Evolutionary conservation across 257 asterid genomes (phyloP).

Genomic region (Echites panduratus): DNA sequence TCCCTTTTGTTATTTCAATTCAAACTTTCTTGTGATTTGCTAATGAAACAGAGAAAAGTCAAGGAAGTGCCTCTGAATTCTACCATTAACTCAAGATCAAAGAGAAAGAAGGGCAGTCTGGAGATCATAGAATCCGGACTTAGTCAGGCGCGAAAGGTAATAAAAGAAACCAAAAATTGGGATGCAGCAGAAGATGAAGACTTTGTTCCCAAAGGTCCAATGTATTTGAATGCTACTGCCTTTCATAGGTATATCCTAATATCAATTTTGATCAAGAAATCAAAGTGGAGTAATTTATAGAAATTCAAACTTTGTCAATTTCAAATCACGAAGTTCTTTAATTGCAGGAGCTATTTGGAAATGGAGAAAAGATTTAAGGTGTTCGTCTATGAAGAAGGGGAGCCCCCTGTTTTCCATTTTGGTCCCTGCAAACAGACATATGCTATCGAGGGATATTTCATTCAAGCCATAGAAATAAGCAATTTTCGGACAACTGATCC

Average conservation of each 20-base stretch:
- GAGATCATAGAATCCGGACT: conserved; percentile 45
- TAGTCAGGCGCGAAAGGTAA: conserved; percentile 43
- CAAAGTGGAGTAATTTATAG: not conserved
- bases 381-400: conserved; percentile 63
- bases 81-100: not conserved
- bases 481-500: conserved; percentile 49
- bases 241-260: conserved; percentile 42
- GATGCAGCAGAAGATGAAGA: conserved; percentile 35
- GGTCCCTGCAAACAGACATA: conserved; percentile 65
- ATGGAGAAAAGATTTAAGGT: conserved; percentile 60
- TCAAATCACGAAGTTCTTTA: not conserved
- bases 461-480: conserved; percentile 43
- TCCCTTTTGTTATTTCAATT: too few relatives aligned
- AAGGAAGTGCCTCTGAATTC: conserved; percentile 8
- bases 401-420: conserved; percentile 61
- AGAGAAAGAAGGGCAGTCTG: conserved; percentile 26
- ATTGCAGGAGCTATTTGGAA: conserved; percentile 55
- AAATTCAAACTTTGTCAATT: not conserved
- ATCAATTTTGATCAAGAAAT: not conserved
- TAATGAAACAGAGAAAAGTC: too few relatives aligned
- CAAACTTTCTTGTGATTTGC: too few relatives aligned
- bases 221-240: conserved; percentile 48
- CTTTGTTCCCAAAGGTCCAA: conserved; percentile 53
- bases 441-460: conserved; percentile 60
- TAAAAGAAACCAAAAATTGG: conserved; percentile 22